These are phyloP conservation scores for Carnegiea gigantea DNA, from an alignment of 179 eudicot genomes.

Conservation along the genomic window DNA sequence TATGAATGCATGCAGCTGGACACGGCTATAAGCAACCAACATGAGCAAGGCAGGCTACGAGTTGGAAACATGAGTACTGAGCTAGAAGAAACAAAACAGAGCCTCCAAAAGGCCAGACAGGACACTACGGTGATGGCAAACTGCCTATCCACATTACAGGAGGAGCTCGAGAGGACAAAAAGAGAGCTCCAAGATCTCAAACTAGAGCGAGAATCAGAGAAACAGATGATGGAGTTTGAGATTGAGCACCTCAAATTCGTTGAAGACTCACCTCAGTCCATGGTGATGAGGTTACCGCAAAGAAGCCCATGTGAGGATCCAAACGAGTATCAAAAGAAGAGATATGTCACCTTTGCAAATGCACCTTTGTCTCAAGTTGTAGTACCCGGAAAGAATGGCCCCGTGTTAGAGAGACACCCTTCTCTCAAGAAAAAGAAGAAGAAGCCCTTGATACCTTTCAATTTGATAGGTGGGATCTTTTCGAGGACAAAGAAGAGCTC, in stretches of 20 bases:
- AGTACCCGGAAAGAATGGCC: slow-evolving; percentile 29
- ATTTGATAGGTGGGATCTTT: slow-evolving; percentile 60
- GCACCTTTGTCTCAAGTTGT: slow-evolving; percentile 42
- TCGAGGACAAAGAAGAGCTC: slow-evolving; percentile 46
- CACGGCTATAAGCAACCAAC: slow-evolving; percentile 24
- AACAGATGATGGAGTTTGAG: slow-evolving; percentile 31
- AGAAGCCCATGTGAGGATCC: slow-evolving; percentile 14
- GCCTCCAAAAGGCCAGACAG: slow-evolving; percentile 60
- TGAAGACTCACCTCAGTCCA: slow-evolving; percentile 27
- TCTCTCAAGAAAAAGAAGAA: slow-evolving; percentile 71
- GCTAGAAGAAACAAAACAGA: slow-evolving; percentile 67
- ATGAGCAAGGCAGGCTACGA: background rate
- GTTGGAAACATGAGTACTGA: slow-evolving; percentile 20
- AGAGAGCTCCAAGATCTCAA: slow-evolving; percentile 64
- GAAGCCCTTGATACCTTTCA: slow-evolving; percentile 58
- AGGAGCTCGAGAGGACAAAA: slow-evolving; percentile 72
- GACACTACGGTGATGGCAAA: slow-evolving; percentile 59
- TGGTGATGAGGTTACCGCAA: slow-evolving; percentile 1
- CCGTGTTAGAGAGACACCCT: slow-evolving; percentile 60
- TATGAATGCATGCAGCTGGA: slow-evolving; percentile 23
- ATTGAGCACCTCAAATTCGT: slow-evolving; percentile 58
- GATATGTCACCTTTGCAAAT: slow-evolving; percentile 68
- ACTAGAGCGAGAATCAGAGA: slow-evolving; percentile 41
- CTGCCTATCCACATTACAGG: slow-evolving; percentile 51
- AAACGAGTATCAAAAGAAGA: slow-evolving; percentile 59